These are phyloP conservation scores for Sordaria brevicollis DNA, from an alignment of 495 filamentous ascomycete species.

Conservation along the genomic window DNA sequence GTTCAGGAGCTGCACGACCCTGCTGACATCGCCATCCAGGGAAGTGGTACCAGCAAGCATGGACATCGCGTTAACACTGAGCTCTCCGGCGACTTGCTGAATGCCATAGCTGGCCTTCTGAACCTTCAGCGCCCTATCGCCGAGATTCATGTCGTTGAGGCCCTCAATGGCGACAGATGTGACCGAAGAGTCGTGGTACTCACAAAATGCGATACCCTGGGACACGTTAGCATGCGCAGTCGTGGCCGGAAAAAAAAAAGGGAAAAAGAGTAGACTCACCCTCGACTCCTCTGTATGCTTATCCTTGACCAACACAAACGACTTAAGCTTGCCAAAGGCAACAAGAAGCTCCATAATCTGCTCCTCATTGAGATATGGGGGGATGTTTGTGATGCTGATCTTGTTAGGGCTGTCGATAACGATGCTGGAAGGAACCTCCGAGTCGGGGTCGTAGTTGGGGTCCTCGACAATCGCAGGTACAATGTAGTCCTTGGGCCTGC, in stretches of 20 bases:
- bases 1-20: slow-evolving; percentile 87
- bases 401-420: slow-evolving; percentile 93
- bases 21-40: slow-evolving; percentile 58
- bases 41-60: slow-evolving; percentile 94
- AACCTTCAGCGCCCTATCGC: slow-evolving; percentile 76
- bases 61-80: slow-evolving; percentile 97
- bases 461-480: slow-evolving; percentile 75
- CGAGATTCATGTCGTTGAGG: slow-evolving; percentile 84
- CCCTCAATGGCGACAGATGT: slow-evolving; percentile 86
- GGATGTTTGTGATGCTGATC: slow-evolving; percentile 84
- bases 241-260: no score
- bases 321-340: slow-evolving; percentile 86
- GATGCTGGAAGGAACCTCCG: slow-evolving; percentile 54
- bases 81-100: slow-evolving; percentile 83
- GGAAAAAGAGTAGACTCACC: slow-evolving; percentile 42
- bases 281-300: slow-evolving; percentile 74
- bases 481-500: slow-evolving; percentile 95
- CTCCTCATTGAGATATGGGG: slow-evolving; percentile 75
- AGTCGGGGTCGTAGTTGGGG: slow-evolving; percentile 61
- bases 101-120: slow-evolving; percentile 82
- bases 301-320: slow-evolving; percentile 87
- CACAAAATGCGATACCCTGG: slow-evolving; percentile 93
- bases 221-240: slow-evolving; percentile 5
- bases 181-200: slow-evolving; percentile 68
- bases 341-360: slow-evolving; percentile 82